These are phyloP conservation scores for Aspergillus awamori DNA, from an alignment of 2,329 filamentous ascomycete species.

Conservation along the genomic window DNA sequence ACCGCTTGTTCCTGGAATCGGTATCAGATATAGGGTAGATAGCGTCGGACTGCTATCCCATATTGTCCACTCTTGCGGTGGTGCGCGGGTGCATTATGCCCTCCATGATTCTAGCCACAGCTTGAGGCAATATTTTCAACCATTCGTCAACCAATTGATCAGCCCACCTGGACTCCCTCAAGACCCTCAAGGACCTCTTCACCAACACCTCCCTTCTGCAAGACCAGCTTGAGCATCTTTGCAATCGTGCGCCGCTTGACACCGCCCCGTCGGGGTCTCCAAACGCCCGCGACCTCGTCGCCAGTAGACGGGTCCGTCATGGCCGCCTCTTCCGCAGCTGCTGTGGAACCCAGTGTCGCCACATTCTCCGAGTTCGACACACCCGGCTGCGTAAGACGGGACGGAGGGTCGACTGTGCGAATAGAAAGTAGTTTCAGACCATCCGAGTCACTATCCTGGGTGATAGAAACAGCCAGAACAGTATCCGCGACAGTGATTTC, in stretches of 20 bases:
- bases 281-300: slow-evolving; percentile 69
- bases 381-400: slow-evolving; percentile 70
- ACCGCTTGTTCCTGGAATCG: too few species aligned
- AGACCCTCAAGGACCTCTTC: slow-evolving; percentile 84
- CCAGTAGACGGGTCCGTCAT: slow-evolving; percentile 55
- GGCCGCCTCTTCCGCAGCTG: slow-evolving; percentile 45
- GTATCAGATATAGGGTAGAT: too few species aligned
- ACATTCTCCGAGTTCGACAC: slow-evolving; percentile 66
- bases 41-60: too few species aligned
- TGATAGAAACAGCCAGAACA: slow-evolving; percentile 81
- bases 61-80: too few species aligned
- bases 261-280: slow-evolving; percentile 83
- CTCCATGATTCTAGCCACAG: neutral
- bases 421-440: slow-evolving; percentile 67
- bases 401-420: slow-evolving; percentile 74
- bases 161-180: slow-evolving; percentile 67
- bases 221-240: slow-evolving; percentile 73
- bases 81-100: too few species aligned
- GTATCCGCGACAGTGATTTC: slow-evolving; percentile 92
- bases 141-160: slow-evolving; percentile 16
- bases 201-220: slow-evolving; percentile 77
- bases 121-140: neutral
- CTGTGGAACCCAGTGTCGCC: slow-evolving; percentile 50
- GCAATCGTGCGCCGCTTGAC: slow-evolving; percentile 74
- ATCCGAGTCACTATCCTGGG: slow-evolving; percentile 39